Conservation (phyloP, 2,329 filamentous ascomycete species). For the Exophiala bonariae region DNA sequence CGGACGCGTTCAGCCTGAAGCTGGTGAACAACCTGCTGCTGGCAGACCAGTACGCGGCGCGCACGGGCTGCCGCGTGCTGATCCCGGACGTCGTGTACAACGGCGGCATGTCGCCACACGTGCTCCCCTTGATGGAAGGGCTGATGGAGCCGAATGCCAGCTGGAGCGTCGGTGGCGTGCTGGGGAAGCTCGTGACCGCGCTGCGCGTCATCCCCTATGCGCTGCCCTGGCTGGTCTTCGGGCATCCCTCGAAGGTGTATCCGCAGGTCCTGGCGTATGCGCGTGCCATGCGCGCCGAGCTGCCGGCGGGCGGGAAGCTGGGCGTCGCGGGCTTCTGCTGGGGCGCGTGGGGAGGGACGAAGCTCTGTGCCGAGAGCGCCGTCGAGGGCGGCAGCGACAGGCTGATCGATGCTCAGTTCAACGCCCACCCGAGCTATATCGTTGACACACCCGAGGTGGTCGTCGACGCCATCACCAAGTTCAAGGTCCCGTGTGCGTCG, state of each 20-base stretch:
- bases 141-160: constrained; percentile 8
- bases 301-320: constrained; percentile 37
- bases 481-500: constrained; percentile 20
- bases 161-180: constrained; percentile 6
- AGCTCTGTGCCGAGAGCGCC: constrained; percentile 42
- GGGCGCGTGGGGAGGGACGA: constrained; percentile 55
- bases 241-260: constrained; percentile 26
- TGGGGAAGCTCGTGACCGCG: constrained; percentile 7
- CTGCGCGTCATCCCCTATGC: constrained; percentile 8
- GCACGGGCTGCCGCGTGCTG: constrained; percentile 29
- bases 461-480: constrained; percentile 21
- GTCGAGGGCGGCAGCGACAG: constrained; percentile 24
- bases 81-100: constrained; percentile 30
- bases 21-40: constrained; percentile 55
- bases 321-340: constrained; percentile 61
- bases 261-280: constrained; percentile 38
- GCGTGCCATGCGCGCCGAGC: constrained; percentile 30
- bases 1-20: constrained; percentile 58
- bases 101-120: constrained; percentile 21
- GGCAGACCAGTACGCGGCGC: constrained; percentile 54
- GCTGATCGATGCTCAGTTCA: constrained; percentile 53
- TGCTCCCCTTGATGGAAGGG: constrained; percentile 22
- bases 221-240: constrained; percentile 27
- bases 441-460: constrained; percentile 45
- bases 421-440: constrained; percentile 52